These are phyloP conservation scores for Epichloe coenophiala DNA, from an alignment of 2,329 filamentous ascomycete genomes.

Conservation along the genomic window DNA sequence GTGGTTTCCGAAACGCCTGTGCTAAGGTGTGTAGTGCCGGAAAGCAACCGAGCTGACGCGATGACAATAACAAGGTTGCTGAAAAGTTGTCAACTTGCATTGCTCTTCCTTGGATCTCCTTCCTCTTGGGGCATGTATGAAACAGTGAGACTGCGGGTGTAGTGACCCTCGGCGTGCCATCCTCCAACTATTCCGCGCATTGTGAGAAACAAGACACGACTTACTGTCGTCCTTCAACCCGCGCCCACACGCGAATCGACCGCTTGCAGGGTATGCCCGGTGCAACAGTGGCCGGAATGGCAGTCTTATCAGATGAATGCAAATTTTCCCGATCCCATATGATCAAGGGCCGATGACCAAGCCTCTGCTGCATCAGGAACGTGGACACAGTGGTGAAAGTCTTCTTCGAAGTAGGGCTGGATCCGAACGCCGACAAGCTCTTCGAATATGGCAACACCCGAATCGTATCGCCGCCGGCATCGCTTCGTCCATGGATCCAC, in stretches of 20 bases:
- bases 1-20: not conserved
- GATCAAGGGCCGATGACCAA: conserved; percentile 22
- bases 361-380: conserved; percentile 23
- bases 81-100: not conserved
- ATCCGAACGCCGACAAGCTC: conserved; percentile 25
- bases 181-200: not conserved
- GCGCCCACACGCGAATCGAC: not conserved
- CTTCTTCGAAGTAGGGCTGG: conserved; percentile 29
- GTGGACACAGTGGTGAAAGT: conserved; percentile 28
- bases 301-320: conserved; percentile 18
- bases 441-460: conserved; percentile 23
- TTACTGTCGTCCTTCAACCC: not conserved
- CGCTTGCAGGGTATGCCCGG: not conserved
- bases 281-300: not conserved
- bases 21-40: not conserved
- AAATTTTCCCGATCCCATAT: conserved; percentile 17
- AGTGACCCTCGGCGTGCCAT: no score
- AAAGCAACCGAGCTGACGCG: not conserved
- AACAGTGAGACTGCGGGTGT: no score
- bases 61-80: not conserved
- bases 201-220: not conserved
- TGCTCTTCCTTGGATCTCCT: not conserved
- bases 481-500: conserved; percentile 29
- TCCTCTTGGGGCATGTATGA: not conserved
- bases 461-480: conserved; percentile 27